phyloP scores from a whole-genome alignment of 805 yeast species.

The Candida railenensis region DNA sequence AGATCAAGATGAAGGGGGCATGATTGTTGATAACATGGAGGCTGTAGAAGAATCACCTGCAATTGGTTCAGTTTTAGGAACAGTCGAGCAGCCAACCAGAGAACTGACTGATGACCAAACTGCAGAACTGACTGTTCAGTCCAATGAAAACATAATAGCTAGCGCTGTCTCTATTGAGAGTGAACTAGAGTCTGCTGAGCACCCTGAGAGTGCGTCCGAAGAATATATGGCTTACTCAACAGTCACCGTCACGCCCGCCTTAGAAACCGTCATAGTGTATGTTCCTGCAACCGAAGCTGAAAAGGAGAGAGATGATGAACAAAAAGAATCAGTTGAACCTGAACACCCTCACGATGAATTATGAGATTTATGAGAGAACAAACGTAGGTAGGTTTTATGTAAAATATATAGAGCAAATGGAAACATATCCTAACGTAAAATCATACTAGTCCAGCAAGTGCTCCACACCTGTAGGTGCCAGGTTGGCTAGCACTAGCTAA shows the following conservation, averaged over 20 bases:
- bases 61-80: too few relatives aligned
- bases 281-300: neutral
- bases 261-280: neutral
- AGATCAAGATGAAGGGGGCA: neutral
- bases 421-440: too few relatives aligned
- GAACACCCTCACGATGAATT: neutral
- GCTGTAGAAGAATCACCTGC: too few relatives aligned
- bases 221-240: neutral
- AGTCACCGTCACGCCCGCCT: neutral
- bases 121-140: neutral
- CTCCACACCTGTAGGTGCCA: too few relatives aligned
- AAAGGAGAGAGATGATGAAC: neutral
- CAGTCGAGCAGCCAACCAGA: neutral
- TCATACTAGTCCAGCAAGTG: too few relatives aligned
- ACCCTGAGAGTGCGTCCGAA: neutral
- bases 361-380: too few relatives aligned
- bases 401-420: neutral
- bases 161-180: too few relatives aligned
- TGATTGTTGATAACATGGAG: neutral
- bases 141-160: neutral
- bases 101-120: neutral
- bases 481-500: too few relatives aligned
- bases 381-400: neutral
- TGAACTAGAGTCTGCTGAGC: too few relatives aligned
- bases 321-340: neutral